Conservation (phyloP, 331 rosid species). For the Malus hybrid region DNA sequence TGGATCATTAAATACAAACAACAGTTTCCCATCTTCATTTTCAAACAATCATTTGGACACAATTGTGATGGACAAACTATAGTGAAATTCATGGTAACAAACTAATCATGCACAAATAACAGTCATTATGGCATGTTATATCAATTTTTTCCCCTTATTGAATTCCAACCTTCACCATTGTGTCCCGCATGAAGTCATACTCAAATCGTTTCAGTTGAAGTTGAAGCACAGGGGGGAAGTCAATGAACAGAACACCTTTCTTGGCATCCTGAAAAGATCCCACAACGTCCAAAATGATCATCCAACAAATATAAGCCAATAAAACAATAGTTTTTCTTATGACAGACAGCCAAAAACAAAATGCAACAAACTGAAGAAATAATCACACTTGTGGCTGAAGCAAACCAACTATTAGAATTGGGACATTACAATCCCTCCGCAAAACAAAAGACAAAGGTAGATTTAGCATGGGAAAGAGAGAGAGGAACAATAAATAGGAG, state of each 20-base stretch:
- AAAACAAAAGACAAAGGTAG: neutral
- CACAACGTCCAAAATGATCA: neutral
- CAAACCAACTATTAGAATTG: neutral
- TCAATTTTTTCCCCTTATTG: neutral
- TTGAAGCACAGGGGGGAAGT: constrained; percentile 92
- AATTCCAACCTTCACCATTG: constrained; percentile 84
- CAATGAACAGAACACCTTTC: constrained; percentile 85
- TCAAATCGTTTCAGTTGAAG: constrained; percentile 92
- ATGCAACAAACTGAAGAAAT: neutral
- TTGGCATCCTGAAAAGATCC: constrained; percentile 73
- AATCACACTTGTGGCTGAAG: neutral
- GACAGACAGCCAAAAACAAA: neutral
- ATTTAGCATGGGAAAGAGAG: neutral
- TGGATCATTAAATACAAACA: too few species aligned
- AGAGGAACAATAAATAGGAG: neutral
- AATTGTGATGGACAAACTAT: neutral
- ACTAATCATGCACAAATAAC: neutral
- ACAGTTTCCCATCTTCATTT: too few species aligned
- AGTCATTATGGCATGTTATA: neutral
- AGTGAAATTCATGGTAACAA: neutral
- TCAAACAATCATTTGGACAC: neutral
- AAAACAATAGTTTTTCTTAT: neutral
- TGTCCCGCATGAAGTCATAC: constrained; percentile 87
- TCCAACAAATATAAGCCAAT: neutral
- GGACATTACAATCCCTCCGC: constrained; percentile 1